A percentile compares a stretch with the other conserved stretches of the same genome.
Evolutionary conservation across 192 early-diverging fungal species (phyloP).

Genomic region (Funneliformis mosseae): DNA sequence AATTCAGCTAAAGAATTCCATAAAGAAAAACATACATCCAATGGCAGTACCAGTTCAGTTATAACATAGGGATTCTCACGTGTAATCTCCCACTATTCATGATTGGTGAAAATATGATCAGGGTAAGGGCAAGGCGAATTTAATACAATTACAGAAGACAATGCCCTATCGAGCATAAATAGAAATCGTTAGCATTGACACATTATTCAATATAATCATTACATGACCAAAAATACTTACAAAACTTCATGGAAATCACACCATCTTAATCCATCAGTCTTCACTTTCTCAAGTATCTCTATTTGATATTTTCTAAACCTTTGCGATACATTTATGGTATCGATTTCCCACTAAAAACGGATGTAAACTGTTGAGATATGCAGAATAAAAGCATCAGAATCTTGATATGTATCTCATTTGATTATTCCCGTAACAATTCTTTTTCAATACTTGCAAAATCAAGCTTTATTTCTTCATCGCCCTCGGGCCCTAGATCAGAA

Average conservation of each 20-base stretch:
- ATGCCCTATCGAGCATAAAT: neutral
- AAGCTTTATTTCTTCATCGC: conserved; percentile 32
- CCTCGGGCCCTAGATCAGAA: conserved; percentile 17
- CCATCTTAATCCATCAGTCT: conserved; percentile 28
- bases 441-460: conserved; percentile 29
- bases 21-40: neutral
- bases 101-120: conserved; percentile 1
- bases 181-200: neutral
- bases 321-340: conserved; percentile 26
- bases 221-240: conserved; percentile 27
- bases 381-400: conserved; percentile 28
- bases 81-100: conserved; percentile 1
- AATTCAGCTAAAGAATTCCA: neutral
- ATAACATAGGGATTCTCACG: conserved; percentile 3
- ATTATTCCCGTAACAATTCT: conserved; percentile 18
- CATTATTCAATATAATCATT: neutral
- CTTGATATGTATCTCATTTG: conserved; percentile 33
- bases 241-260: conserved; percentile 30
- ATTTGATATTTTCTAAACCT: conserved; percentile 33
- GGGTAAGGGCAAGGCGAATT: conserved; percentile 1
- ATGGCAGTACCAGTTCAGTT: neutral
- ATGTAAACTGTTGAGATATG: conserved; percentile 16
- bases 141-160: conserved; percentile 11
- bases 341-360: conserved; percentile 32
- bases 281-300: conserved; percentile 33